These are phyloP conservation scores for Yamadazyma sp. DNA, from an alignment of 1,139 yeast species.

Conservation along the genomic window DNA sequence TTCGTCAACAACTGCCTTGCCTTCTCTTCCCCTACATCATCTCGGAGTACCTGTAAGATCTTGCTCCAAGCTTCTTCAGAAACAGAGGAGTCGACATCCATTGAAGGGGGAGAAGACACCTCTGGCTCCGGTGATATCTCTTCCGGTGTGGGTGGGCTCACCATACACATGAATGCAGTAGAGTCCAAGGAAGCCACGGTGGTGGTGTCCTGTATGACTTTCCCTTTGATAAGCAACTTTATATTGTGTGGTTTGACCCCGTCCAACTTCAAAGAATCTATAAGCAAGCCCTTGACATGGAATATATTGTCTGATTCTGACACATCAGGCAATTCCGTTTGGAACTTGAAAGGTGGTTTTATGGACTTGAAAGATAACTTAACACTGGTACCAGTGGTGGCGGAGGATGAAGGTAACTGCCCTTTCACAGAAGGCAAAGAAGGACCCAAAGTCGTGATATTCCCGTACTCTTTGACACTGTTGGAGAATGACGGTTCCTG, in stretches of 20 bases:
- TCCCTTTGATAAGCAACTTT: constrained; percentile 44
- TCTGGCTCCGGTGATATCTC: constrained; percentile 13
- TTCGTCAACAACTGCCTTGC: constrained; percentile 32
- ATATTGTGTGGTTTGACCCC: constrained; percentile 30
- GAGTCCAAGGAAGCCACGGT: constrained; percentile 24
- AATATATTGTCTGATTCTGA: constrained; percentile 30
- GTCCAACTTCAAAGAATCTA: constrained; percentile 25
- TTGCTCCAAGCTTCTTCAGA: constrained; percentile 31
- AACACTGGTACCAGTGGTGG: constrained; percentile 8
- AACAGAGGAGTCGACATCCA: constrained; percentile 21
- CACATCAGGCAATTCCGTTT: constrained; percentile 24
- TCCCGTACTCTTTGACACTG: constrained; percentile 32
- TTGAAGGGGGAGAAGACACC: neutral
- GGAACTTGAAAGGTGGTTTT: constrained; percentile 45
- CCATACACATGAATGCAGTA: constrained; percentile 39
- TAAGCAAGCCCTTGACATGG: constrained; percentile 32
- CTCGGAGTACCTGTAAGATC: constrained; percentile 27
- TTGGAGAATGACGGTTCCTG: constrained; percentile 23
- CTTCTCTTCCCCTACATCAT: constrained; percentile 26
- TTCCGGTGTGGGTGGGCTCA: constrained; percentile 22
- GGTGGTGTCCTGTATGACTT: constrained; percentile 42
- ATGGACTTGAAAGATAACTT: constrained; percentile 39
- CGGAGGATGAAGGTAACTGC: constrained; percentile 26
- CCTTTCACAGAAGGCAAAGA: constrained; percentile 33
- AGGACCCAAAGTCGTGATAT: constrained; percentile 41